Evolutionary conservation across 2,329 filamentous ascomycete species (phyloP), one percentile per base, ranked within the genome.

Genomic region (Aspergillus costaricaensis): DNA sequence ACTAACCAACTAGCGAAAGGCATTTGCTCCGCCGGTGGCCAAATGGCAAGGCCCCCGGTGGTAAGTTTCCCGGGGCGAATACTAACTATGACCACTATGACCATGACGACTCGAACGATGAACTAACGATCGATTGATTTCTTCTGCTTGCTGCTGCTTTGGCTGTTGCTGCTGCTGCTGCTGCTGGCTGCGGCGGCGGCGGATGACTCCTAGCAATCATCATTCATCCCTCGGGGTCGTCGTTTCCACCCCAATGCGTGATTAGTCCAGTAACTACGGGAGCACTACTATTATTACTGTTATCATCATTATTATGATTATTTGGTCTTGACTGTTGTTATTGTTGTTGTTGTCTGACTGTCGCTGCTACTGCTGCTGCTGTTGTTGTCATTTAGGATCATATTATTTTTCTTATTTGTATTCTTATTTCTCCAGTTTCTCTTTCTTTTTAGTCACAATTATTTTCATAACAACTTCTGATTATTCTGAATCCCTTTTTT

Each of bases 1-100:
- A 55, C 14, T 56, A 48, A 43, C 47, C 43, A 55, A 51, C 48
- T 30, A 43, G 48, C 43, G 38, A 55, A 50, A 32, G 57, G 43
- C 41, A 21, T 25, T 39, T 23, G 25, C 41, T 55, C 27, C 41
- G 38, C 50, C 39, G 58, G 64, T 66, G 59, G 62, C 60, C 64
- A 63, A 60, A 64, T 53, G 48, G 52, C 32, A 32, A 50, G 25
- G n/a, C n/a, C 32, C 32, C 15, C 21, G n/a, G 43, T 57, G 55
- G 55, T 50, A 57, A 50, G 21, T 53, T 47, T 56, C 30, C 55
- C 43, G 52, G 53, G 53, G 41, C 53, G 53, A 36, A 36, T 36
- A 36, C 32, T 36, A 55, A 55, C 52, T 44, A 49, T 49, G 47
- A 49, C 47, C 47, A 49, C 47, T 39, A 55, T 39, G 53, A 55